phyloP scores from a whole-genome alignment of 495 filamentous ascomycete genomes.

The Hapsidospora chrysogenum region DNA sequence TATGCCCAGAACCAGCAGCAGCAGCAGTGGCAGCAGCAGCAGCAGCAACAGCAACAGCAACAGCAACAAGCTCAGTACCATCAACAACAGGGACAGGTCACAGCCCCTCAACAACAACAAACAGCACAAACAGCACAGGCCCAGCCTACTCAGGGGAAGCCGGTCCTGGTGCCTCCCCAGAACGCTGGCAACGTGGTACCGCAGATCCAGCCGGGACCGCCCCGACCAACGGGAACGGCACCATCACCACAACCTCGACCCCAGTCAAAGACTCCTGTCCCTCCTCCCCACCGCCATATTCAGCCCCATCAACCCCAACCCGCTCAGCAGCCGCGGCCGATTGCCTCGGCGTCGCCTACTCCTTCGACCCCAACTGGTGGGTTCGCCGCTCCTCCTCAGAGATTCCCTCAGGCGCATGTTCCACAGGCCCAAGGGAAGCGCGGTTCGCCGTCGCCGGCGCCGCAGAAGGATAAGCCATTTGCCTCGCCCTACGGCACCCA shows the following conservation, averaged over 20 bases:
- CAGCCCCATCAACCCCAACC: slow-evolving; percentile 6
- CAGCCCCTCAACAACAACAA: slow-evolving; percentile 7
- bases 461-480: neutral
- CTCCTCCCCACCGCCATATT: slow-evolving; percentile 2
- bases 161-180: slow-evolving; percentile 21
- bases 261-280: slow-evolving; percentile 3
- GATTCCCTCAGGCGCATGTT: neutral
- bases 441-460: slow-evolving; percentile 17
- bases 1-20: slow-evolving; percentile 2
- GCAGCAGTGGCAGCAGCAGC: slow-evolving; percentile 10
- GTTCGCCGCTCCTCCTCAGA: neutral
- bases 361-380: slow-evolving; percentile 6
- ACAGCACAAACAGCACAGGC: slow-evolving; percentile 5
- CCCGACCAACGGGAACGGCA: slow-evolving; percentile 6
- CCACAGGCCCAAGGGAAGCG: slow-evolving; percentile 24
- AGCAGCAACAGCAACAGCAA: slow-evolving; percentile 10
- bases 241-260: slow-evolving; percentile 8
- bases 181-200: slow-evolving; percentile 17
- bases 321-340: slow-evolving; percentile 1
- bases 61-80: slow-evolving; percentile 2
- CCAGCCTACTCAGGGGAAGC: slow-evolving; percentile 8
- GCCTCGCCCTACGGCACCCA: neutral
- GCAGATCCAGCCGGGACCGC: slow-evolving; percentile 12
- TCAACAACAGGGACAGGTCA: slow-evolving; percentile 6
- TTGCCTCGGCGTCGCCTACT: slow-evolving; percentile 6